Evolutionary conservation across 2,329 filamentous ascomycete genomes (phyloP).

Genomic region (Aaosphaeria pasadenensis): DNA sequence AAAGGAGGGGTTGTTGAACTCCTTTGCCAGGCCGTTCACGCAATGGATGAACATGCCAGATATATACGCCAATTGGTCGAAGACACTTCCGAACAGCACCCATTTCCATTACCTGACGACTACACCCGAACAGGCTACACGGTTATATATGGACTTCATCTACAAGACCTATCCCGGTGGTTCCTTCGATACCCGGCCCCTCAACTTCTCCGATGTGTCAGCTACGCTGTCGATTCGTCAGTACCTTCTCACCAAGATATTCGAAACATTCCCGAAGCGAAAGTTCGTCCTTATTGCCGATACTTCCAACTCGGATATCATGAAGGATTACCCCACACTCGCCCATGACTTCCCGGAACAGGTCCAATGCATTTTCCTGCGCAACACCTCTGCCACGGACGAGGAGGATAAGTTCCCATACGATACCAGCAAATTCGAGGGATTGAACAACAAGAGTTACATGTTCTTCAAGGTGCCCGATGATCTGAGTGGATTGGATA

Average conservation of each 20-base stretch:
- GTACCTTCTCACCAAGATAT: slow-evolving; percentile 67
- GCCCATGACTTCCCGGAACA: slow-evolving; percentile 66
- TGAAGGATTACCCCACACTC: slow-evolving; percentile 62
- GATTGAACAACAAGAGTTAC: slow-evolving; percentile 63
- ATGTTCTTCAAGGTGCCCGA: slow-evolving; percentile 78
- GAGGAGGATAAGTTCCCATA: slow-evolving; percentile 68
- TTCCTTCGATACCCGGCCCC: slow-evolving; percentile 69
- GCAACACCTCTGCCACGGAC: slow-evolving; percentile 72
- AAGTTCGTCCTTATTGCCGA: slow-evolving; percentile 76
- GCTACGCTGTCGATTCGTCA: slow-evolving; percentile 70
- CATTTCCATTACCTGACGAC: slow-evolving; percentile 84
- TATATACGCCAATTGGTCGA: slow-evolving; percentile 73
- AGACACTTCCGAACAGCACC: slow-evolving; percentile 58
- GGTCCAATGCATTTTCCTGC: slow-evolving; percentile 73
- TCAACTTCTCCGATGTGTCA: slow-evolving; percentile 75
- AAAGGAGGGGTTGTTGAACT: slow-evolving; percentile 71
- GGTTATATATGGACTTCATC: slow-evolving; percentile 78
- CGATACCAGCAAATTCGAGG: slow-evolving; percentile 69
- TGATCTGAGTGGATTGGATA: slow-evolving; percentile 64
- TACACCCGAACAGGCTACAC: slow-evolving; percentile 72
- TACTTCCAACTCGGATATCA: slow-evolving; percentile 73
- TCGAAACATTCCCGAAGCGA: slow-evolving; percentile 70
- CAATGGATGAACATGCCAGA: slow-evolving; percentile 78
- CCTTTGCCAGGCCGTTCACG: slow-evolving; percentile 68
- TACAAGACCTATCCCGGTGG: slow-evolving; percentile 75